Evolutionary conservation across 768 basidiomycete genomes (phyloP), one percentile per base, ranked within the genome.

Genomic region (Suillus weaverae): DNA sequence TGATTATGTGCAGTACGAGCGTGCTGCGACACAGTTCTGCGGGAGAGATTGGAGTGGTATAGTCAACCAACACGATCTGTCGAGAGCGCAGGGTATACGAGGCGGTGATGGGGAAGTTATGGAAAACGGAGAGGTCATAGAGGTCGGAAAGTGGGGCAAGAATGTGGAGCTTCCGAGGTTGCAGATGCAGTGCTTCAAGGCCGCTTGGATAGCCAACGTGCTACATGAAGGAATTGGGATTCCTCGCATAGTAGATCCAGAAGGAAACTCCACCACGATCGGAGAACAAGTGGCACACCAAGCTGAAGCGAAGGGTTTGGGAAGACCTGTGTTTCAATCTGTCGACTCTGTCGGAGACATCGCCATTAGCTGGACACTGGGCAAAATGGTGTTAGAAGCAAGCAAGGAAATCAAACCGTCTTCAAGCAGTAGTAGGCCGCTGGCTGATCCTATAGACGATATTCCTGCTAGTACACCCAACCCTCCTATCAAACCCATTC

Each of bases 161-260:
- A 79, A 86, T 62, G 89, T 97, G 64, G 96, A 96, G 74, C 77
- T 92, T 41, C 85, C 92, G 30, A 86, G 97, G 54, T 78, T 99
- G 65, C 87, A 97, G 78, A 92, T 97, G 92, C 97, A 99, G 74
- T 99, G 97, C 75, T 99, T 99, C 88, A 99, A 99, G 77, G 95
- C 97, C 1, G 96, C 97, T 2, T 99, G 97, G 97, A 85, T 99
- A 62, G 89, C 91, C 60, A 98, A 99, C 76, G 91, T 99, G 43
- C 77, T 99, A 2, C 97, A 99, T 69, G 94, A 97, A 73, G 97
- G 97, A 36, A 89, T 99, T 59, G 95, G 95, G 10, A 86, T 99
- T 74, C 97, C 97, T 32, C 84, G 97, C 33, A 88, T 97, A 38
- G 86, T 93, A 60, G 97, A 98, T 74, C 81, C 86, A 1, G 92